Base-by-base conservation (phyloP, 164 flowering plant genomes). In the Tetrastigma voinierianum region DNA sequence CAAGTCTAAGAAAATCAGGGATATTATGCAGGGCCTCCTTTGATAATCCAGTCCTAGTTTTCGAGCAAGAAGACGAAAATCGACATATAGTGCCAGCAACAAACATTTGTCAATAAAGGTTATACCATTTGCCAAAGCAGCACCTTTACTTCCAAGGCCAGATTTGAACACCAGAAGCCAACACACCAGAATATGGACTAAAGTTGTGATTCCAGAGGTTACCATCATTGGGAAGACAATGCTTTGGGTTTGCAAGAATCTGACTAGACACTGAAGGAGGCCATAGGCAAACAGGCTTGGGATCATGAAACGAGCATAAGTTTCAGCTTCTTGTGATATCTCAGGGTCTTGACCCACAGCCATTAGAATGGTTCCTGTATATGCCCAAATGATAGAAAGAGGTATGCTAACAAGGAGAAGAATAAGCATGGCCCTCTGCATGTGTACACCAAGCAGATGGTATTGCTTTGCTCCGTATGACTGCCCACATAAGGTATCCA, bases 401-500 rank as follows among this genome's bases (percentile, higher is more conserved):
- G 86, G 86, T 10, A 80, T 43, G 74, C 82, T 71, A 1, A 77
- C 73, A 15, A 76, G 49, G 2, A 57, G 9, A 58, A 84, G 85
- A 53, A 78, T 70, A 44, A 84, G 12, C 82, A 79, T 80, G 6
- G 81, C 84, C 66, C 82, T 76, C 57, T 84, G 86, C 73, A 75
- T 66, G 48, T 82, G 84, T 15, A 80, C 64, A 8, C 88, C 84
- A 9, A 84, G 65, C 80, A 76, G 62, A 52, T 67, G 74, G 52
- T 82, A 75, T 51, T 80, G 81, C 61, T 74, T 77, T 43, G 88
- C 86, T 32, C 87, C 87, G 65, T 78, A 78, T 19, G 85, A 72
- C 51, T 82, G 86, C 14, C 86, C 86, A 62, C 83, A 80, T 1
- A 78, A 65, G 5, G 86, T 82, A n/a, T 82, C 86, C 63, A 82